Conservation (phyloP, 495 filamentous ascomycete species). For the Penicillium tannophilum region DNA sequence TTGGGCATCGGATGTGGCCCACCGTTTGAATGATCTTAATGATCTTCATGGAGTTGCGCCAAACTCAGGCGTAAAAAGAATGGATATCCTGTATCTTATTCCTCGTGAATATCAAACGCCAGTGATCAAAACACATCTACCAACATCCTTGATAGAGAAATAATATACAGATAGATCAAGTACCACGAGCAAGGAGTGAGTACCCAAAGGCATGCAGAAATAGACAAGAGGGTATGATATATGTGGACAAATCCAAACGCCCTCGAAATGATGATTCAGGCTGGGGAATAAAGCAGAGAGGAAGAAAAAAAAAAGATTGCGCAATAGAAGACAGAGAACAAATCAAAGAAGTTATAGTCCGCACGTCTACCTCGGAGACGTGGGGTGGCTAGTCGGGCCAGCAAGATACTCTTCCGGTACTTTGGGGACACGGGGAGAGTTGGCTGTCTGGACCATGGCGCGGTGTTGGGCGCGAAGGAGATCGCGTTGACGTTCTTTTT, state of each 20-base stretch:
- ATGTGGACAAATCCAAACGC: slow-evolving; percentile 22
- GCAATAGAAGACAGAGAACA: slow-evolving; percentile 1
- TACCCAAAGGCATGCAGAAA: slow-evolving; percentile 5
- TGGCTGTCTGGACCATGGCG: slow-evolving; percentile 41
- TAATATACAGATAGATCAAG: slow-evolving; percentile 21
- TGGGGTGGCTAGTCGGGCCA: slow-evolving; percentile 42
- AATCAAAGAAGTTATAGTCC: neutral
- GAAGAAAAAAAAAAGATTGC: slow-evolving; percentile 8
- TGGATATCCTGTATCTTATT: slow-evolving; percentile 11
- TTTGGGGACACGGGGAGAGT: slow-evolving; percentile 63
- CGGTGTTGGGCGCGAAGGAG: slow-evolving; percentile 56
- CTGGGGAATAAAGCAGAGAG: slow-evolving; percentile 11
- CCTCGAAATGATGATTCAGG: slow-evolving; percentile 22
- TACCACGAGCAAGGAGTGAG: neutral
- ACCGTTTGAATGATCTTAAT: no score
- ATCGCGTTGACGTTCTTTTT: slow-evolving; percentile 64
- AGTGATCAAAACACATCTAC: slow-evolving; percentile 10
- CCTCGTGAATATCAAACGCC: slow-evolving; percentile 9
- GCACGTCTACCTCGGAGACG: slow-evolving; percentile 34
- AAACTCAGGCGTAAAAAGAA: neutral
- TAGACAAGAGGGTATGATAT: slow-evolving; percentile 19
- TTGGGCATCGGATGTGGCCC: no score
- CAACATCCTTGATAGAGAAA: slow-evolving; percentile 6
- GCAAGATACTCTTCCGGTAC: slow-evolving; percentile 60
- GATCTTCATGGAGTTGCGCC: neutral